A percentile compares a stretch with the other conserved stretches of the same genome.
Conservation (phyloP, 257 asterid species). For the Prunella vulgaris region DNA sequence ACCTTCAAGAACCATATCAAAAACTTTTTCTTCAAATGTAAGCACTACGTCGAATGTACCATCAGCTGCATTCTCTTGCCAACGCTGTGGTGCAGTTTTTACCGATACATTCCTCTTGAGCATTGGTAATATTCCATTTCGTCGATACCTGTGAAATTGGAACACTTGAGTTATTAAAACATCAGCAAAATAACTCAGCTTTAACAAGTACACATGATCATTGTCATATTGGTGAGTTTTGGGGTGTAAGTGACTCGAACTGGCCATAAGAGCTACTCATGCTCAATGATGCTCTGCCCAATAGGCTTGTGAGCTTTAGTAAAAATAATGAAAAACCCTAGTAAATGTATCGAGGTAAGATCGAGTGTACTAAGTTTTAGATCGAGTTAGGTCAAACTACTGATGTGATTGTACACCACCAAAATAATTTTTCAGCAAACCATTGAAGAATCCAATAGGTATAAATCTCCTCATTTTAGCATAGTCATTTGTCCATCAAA, state of each 20-base stretch:
- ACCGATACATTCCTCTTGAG: conserved; percentile 88
- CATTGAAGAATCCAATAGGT: neutral
- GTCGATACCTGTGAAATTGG: conserved; percentile 53
- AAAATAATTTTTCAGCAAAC: neutral
- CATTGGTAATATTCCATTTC: conserved; percentile 96
- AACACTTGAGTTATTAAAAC: conserved; percentile 11
- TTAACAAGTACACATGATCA: neutral
- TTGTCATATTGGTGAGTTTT: neutral
- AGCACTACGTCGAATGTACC: conserved; percentile 90
- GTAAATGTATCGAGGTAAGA: neutral
- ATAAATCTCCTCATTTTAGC: neutral
- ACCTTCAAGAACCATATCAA: conserved; percentile 98
- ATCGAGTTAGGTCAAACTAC: neutral
- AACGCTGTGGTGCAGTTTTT: conserved; percentile 86
- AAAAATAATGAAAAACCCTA: neutral
- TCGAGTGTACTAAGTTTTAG: neutral
- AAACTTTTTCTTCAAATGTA: conserved; percentile 92
- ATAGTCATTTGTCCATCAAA: neutral
- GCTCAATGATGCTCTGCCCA: neutral
- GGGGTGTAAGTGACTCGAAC: neutral
- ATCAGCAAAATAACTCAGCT: neutral
- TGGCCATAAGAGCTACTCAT: too few species aligned
- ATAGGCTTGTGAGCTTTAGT: neutral
- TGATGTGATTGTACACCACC: neutral
- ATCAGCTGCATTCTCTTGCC: conserved; percentile 93